Evolutionary conservation across 1,284 basidiomycete species (phyloP).

Genomic region (Laetiporus sulphureus): DNA sequence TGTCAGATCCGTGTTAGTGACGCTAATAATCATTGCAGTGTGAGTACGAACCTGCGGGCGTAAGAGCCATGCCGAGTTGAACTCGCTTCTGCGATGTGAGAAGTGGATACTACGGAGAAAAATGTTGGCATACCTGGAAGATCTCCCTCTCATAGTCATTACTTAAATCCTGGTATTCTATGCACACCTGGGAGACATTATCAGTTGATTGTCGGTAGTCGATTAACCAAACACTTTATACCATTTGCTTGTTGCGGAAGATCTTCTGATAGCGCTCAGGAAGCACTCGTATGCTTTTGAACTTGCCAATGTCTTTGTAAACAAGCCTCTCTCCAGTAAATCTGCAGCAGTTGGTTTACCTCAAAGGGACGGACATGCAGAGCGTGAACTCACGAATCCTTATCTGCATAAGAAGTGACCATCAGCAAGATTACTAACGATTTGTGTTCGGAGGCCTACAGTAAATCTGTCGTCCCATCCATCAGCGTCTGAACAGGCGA

Average conservation of each 20-base stretch:
- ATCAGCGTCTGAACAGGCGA: too few relatives aligned
- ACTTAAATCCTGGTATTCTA: slow-evolving; percentile 59
- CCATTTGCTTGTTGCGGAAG: slow-evolving; percentile 63
- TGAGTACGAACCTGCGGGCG: slow-evolving; percentile 47
- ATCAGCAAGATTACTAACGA: too few relatives aligned
- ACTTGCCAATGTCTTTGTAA: slow-evolving; percentile 36
- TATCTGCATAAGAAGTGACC: too few relatives aligned
- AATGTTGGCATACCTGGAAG: slow-evolving; percentile 58
- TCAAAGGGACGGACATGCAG: slow-evolving; percentile 1
- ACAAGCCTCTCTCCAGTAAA: slow-evolving; percentile 44
- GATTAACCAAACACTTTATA: slow-evolving; percentile 7
- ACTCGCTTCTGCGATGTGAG: slow-evolving; percentile 43
- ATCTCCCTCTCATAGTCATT: slow-evolving; percentile 63
- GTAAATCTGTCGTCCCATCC: too few relatives aligned
- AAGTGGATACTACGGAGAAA: not conserved
- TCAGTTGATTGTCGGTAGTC: not conserved
- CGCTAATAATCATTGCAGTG: not conserved
- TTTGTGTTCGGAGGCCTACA: too few relatives aligned
- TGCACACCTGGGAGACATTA: slow-evolving; percentile 40
- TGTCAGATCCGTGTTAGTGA: not conserved
- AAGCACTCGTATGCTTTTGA: slow-evolving; percentile 29
- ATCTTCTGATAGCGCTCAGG: slow-evolving; percentile 45
- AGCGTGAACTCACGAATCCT: too few relatives aligned
- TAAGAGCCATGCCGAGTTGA: slow-evolving; percentile 74
- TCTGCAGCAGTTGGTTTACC: slow-evolving; percentile 18